These are phyloP conservation scores for Umbelopsis isabellina DNA, from an alignment of 192 early-diverging fungal genomes.

Conservation along the genomic window DNA sequence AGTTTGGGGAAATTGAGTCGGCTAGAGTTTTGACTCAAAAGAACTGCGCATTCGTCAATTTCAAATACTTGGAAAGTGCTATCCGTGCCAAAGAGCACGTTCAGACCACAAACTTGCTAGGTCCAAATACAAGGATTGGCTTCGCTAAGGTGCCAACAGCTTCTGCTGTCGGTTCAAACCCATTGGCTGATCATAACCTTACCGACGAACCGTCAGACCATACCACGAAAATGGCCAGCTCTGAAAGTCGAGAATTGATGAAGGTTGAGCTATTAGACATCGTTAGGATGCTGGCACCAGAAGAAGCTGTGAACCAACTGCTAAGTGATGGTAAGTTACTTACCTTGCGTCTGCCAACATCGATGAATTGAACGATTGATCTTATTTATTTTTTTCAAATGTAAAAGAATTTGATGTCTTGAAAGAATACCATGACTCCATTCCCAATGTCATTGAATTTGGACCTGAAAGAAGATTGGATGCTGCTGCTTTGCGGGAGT, in stretches of 20 bases:
- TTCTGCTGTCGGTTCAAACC: not conserved
- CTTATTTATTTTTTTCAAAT: not conserved
- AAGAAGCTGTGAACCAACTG: not conserved
- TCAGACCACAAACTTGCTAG: slow-evolving; percentile 11
- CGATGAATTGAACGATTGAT: no score
- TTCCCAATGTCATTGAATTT: slow-evolving; percentile 69
- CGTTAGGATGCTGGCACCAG: not conserved
- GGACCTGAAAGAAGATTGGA: slow-evolving; percentile 65
- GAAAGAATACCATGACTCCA: slow-evolving; percentile 28
- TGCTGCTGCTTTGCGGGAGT: slow-evolving; percentile 81
- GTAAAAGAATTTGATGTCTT: not conserved
- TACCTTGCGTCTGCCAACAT: no score
- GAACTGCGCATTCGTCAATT: slow-evolving; percentile 97
- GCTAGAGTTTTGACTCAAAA: slow-evolving; percentile 93
- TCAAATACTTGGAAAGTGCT: slow-evolving; percentile 84
- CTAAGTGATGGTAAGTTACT: not conserved
- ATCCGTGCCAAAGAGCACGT: slow-evolving; percentile 72
- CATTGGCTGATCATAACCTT: not conserved
- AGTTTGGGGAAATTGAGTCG: slow-evolving; percentile 87
- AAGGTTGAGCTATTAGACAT: slow-evolving; percentile 7
- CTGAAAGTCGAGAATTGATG: slow-evolving; percentile 8
- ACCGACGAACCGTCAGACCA: not conserved
- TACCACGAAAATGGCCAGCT: not conserved
- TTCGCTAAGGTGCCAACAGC: slow-evolving; percentile 36
- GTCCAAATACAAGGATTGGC: slow-evolving; percentile 27